Percentiles rank a stretch among this genome's conserved stretches.
Evolutionary conservation across 306 rosid genomes (phyloP).

Genomic region (Amphicarpaea edgeworthii): DNA sequence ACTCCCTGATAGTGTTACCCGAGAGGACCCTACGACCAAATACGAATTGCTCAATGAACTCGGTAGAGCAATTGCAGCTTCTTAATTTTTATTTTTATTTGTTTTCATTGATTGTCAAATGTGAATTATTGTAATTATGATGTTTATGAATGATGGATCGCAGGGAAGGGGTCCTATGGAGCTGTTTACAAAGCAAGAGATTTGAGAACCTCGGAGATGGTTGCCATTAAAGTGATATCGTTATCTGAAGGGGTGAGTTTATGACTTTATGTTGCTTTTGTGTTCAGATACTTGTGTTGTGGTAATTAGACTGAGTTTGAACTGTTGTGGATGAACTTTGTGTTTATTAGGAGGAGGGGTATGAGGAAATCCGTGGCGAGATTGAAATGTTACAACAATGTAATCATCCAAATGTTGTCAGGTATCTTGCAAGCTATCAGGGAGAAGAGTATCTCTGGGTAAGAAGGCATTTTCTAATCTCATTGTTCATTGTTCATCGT

Average conservation of each 20-base stretch:
- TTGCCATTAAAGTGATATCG: slow-evolving; percentile 95
- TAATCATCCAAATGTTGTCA: slow-evolving; percentile 97
- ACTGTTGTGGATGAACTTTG: slow-evolving; percentile 35
- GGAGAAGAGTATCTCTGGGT: slow-evolving; percentile 99
- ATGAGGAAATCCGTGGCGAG: slow-evolving; percentile 97
- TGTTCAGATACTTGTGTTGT: slow-evolving; percentile 7
- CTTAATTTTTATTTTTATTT: neutral
- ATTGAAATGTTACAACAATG: slow-evolving; percentile 99
- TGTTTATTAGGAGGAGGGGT: slow-evolving; percentile 91
- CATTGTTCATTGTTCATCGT: neutral
- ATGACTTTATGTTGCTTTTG: slow-evolving; percentile 35
- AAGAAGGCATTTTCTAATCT: slow-evolving; percentile 41
- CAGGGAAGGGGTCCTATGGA: slow-evolving; percentile 99
- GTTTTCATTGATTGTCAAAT: neutral
- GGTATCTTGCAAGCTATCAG: slow-evolving; percentile 98
- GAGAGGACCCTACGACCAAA: slow-evolving; percentile 89
- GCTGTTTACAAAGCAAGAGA: slow-evolving; percentile 98
- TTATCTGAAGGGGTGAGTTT: slow-evolving; percentile 84
- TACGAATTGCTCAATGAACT: slow-evolving; percentile 97
- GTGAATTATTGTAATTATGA: slow-evolving; percentile 5
- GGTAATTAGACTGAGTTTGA: slow-evolving; percentile 30
- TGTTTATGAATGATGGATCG: slow-evolving; percentile 12
- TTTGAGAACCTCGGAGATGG: slow-evolving; percentile 87
- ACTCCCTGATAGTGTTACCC: slow-evolving; percentile 86
- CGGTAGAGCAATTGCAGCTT: slow-evolving; percentile 58